Evolutionary conservation across 495 filamentous ascomycete species (phyloP).

Genomic region (Xylaria flabelliformis): DNA sequence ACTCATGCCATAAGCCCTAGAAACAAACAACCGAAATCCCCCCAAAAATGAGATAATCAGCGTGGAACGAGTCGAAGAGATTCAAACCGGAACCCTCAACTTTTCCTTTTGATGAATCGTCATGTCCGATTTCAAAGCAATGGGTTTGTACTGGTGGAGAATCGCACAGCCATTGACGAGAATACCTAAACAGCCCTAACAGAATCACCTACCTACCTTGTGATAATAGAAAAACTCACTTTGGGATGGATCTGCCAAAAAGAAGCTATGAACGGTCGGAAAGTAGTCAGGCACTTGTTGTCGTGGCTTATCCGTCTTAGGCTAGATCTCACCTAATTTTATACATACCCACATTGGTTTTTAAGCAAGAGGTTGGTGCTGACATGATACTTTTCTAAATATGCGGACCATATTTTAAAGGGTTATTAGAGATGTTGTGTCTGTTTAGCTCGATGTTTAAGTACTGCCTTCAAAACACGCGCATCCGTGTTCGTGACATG

Average conservation of each 20-base stretch:
- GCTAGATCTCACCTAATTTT: not conserved
- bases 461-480: not conserved
- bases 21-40: too few species aligned
- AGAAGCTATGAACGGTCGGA: not conserved
- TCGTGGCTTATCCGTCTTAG: not conserved
- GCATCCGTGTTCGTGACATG: not conserved
- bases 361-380: not conserved
- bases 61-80: too few species aligned
- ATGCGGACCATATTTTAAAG: not conserved
- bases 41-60: too few species aligned
- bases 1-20: too few species aligned
- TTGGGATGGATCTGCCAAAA: not conserved
- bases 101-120: too few species aligned
- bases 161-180: conserved; percentile 3
- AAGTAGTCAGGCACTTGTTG: not conserved
- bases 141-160: not conserved
- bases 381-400: not conserved
- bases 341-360: not conserved
- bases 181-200: not conserved
- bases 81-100: too few species aligned
- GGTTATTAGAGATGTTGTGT: not conserved
- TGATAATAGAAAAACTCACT: not conserved
- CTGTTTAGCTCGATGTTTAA: not conserved
- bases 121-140: not conserved
- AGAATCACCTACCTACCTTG: not conserved